phyloP scores from a whole-genome alignment of 306 rosid genomes.

The Vachellia collinsii region DNA sequence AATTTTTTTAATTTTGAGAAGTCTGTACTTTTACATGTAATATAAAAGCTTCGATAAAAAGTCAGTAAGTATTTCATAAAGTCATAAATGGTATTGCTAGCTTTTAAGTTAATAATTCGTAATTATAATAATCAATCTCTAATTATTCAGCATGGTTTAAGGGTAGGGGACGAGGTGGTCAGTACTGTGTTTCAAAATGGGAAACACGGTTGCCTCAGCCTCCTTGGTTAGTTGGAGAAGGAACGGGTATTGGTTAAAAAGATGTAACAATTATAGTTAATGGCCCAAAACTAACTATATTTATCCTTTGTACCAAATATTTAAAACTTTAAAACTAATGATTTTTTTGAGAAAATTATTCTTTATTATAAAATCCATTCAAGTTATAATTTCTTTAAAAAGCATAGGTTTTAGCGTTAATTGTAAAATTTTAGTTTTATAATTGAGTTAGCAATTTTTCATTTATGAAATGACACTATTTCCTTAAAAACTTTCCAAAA shows the following conservation, averaged over 20 bases:
- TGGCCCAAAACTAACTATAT: background rate
- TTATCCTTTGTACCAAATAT: background rate
- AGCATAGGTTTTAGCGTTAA: background rate
- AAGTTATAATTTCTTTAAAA: too few species aligned
- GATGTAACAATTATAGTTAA: background rate
- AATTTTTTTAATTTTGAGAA: too few species aligned
- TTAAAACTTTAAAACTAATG: too few species aligned
- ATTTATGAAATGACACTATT: too few species aligned
- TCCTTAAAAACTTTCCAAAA: background rate
- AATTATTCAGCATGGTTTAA: background rate
- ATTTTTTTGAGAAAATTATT: background rate
- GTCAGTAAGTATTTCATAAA: too few species aligned
- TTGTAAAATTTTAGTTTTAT: background rate
- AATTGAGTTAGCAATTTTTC: background rate
- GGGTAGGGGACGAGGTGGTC: background rate
- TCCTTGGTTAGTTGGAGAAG: background rate
- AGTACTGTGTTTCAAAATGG: background rate
- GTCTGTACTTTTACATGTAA: too few species aligned
- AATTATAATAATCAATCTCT: too few species aligned
- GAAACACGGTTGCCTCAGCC: background rate
- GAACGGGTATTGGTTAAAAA: background rate
- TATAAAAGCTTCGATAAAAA: too few species aligned
- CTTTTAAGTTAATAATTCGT: too few species aligned
- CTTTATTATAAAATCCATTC: too few species aligned
- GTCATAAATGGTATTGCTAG: background rate